Percentiles rank a stretch among this genome's conserved stretches.
Evolutionary conservation across 371 early-diverging fungal species (phyloP).

Genomic region (Mortierella sp.): DNA sequence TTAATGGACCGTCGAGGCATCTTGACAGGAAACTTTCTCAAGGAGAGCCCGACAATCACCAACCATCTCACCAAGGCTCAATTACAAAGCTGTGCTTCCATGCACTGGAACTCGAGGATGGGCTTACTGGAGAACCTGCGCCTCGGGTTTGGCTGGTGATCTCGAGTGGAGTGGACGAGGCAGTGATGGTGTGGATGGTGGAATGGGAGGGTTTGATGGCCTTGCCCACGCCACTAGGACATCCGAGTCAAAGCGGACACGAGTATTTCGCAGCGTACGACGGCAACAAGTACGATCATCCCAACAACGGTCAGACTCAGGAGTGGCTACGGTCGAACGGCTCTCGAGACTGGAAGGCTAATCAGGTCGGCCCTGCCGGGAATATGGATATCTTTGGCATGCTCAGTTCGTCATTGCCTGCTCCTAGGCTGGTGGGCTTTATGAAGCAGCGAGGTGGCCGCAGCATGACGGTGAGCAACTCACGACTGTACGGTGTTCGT

Average conservation of each 20-base stretch:
- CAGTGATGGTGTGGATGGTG: slow-evolving; percentile 55
- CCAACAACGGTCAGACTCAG: neutral
- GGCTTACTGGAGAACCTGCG: slow-evolving; percentile 45
- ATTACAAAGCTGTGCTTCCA: slow-evolving; percentile 51
- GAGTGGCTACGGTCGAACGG: neutral
- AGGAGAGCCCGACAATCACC: slow-evolving; percentile 24
- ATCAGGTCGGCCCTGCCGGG: neutral
- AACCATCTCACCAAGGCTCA: slow-evolving; percentile 44
- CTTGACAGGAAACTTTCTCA: slow-evolving; percentile 16
- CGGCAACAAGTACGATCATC: neutral
- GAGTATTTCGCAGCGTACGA: neutral
- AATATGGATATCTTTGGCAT: slow-evolving; percentile 9
- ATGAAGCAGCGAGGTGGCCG: slow-evolving; percentile 55
- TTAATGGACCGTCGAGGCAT: neutral
- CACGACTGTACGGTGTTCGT: slow-evolving; percentile 48
- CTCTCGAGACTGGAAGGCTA: neutral
- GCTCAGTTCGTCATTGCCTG: slow-evolving; percentile 47
- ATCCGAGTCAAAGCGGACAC: neutral
- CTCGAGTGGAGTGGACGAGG: slow-evolving; percentile 51
- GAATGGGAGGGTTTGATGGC: slow-evolving; percentile 54
- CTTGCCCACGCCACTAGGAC: slow-evolving; percentile 4
- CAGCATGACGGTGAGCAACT: slow-evolving; percentile 45
- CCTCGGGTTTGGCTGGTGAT: slow-evolving; percentile 54
- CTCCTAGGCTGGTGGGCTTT: slow-evolving; percentile 51
- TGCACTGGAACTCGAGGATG: slow-evolving; percentile 50